Conservation (phyloP, 2,329 filamentous ascomycete species). For the Orbilia blumenaviensis region DNA sequence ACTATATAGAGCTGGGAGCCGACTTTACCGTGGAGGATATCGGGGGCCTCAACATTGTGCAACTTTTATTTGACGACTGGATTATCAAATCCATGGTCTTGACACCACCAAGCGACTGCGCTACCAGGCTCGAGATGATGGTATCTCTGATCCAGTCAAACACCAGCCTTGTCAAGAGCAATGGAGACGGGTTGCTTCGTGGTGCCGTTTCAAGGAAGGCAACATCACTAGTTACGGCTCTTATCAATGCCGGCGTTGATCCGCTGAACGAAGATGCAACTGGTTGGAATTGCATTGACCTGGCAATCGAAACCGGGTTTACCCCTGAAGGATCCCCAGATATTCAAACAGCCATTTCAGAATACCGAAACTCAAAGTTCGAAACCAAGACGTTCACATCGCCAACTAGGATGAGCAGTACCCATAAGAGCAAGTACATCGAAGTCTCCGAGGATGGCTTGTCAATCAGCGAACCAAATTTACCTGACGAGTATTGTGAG, state of each 20-base stretch:
- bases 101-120: not conserved
- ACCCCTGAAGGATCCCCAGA: not conserved
- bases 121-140: constrained; percentile 14
- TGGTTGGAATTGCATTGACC: constrained; percentile 37
- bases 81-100: constrained; percentile 8
- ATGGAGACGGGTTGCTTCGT: constrained; percentile 9
- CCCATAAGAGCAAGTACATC: constrained; percentile 35
- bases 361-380: constrained; percentile 25
- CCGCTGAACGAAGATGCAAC: constrained; percentile 25
- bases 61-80: constrained; percentile 25
- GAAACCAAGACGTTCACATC: constrained; percentile 17
- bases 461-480: not conserved
- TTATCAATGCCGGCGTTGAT: constrained; percentile 28
- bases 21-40: constrained; percentile 20
- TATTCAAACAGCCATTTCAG: constrained; percentile 9
- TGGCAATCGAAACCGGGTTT: constrained; percentile 7
- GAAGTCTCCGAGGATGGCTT: constrained; percentile 31
- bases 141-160: constrained; percentile 6
- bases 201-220: constrained; percentile 16
- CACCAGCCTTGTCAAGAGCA: constrained; percentile 20
- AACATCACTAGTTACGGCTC: not conserved
- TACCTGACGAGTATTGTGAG: constrained; percentile 29
- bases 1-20: constrained; percentile 3
- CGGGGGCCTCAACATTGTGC: constrained; percentile 2
- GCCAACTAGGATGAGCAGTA: constrained; percentile 27